Evolutionary conservation across 257 asterid species (phyloP), one percentile per base, ranked within the genome.

Genomic region (Petunia secreta): DNA sequence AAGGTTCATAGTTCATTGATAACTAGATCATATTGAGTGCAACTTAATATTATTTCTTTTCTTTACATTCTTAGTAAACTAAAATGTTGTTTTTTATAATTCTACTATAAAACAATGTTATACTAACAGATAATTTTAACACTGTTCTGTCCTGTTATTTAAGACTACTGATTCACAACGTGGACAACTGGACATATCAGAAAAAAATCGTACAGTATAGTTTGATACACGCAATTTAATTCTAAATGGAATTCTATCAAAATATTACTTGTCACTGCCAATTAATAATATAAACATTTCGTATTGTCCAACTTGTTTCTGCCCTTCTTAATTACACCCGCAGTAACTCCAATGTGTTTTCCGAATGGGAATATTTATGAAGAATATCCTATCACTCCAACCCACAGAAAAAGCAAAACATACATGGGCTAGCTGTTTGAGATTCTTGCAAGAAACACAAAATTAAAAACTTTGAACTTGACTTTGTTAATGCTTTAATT

Each of bases 171-270:
- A 69, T 16, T 1, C 10, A 38, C 46, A 69, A 69, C 77, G 59
- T 69, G 77, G 77, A 69, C 59, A 69, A 46, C 77, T 69, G 10
- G 59, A 10, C 59, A 69, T 10, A 69, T 4, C 41, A 69, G 43
- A 46, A 9, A 69, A 44, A 7, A 3, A 7, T 43, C 2, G 4
- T 41, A 25, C 25, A 25, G n/a, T 43, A 43, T 43, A 43, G 40
- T 69, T 69, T 38, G 16, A 46, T 69, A 46, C 58, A 16, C 52
- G 76, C 58, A 46, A 25, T 9, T 44, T 69, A 25, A 48, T 48
- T 46, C 60, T 10, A 10, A 25, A 71, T 48, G 13, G 44, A 71
- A 25, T 8, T 46, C 9, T 9, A 10, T 69, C 11, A 69, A 69
- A 46, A 43, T 68, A 43, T 41, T 67, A 67, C 7, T 68, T 44